Conservation (phyloP, 2,329 filamentous ascomycete genomes). For the Zasmidium citrigriseum region DNA sequence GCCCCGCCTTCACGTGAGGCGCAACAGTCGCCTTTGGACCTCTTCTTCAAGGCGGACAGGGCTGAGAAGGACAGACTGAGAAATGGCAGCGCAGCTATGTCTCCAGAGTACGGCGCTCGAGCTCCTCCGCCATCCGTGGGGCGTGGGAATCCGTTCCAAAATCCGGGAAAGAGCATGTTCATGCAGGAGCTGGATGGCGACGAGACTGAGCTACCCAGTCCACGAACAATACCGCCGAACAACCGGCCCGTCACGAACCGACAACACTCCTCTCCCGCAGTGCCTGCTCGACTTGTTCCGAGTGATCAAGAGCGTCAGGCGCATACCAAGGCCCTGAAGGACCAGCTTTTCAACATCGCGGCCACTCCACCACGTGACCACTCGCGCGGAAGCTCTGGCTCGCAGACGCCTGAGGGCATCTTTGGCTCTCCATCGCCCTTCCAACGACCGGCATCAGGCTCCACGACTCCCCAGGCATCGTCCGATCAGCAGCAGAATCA, state of each 20-base stretch:
- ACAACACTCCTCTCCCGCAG: conserved; percentile 31
- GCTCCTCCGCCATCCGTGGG: conserved; percentile 33
- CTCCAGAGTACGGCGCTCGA: conserved; percentile 45
- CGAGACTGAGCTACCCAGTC: conserved; percentile 24
- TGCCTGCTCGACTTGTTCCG: conserved; percentile 6
- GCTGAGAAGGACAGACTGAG: conserved; percentile 69
- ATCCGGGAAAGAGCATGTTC: conserved; percentile 59
- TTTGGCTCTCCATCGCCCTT: conserved; percentile 42
- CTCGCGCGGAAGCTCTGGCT: conserved; percentile 20
- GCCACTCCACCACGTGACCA: conserved; percentile 23
- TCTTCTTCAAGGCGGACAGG: conserved; percentile 85
- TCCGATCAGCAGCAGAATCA: conserved; percentile 28
- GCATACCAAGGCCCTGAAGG: conserved; percentile 47
- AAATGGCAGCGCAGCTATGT: conserved; percentile 56
- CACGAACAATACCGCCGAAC: conserved; percentile 22
- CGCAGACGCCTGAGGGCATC: conserved; percentile 16
- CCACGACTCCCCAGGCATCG: conserved; percentile 26
- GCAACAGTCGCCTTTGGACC: conserved; percentile 78
- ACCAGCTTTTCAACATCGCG: conserved; percentile 41
- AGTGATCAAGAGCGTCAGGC: conserved; percentile 53
- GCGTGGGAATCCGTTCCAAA: conserved; percentile 26
- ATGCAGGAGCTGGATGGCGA: conserved; percentile 68
- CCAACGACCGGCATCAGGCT: conserved; percentile 34
- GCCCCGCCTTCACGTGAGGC: conserved; percentile 47
- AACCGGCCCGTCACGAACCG: conserved; percentile 32